Conservation (phyloP, 768 basidiomycete species). For the Tricholoma matsutake region DNA sequence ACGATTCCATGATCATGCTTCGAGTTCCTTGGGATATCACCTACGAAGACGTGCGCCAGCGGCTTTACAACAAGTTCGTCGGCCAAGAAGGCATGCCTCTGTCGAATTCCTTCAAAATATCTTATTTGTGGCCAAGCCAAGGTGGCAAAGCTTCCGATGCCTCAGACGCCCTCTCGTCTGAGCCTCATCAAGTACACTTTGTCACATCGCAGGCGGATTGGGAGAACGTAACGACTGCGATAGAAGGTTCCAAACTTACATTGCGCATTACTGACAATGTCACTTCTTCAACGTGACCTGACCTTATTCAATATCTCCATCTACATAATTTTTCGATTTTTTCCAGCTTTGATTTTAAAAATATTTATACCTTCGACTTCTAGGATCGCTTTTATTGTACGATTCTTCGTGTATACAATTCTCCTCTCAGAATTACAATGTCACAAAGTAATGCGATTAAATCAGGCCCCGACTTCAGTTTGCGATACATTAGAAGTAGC, state of each 20-base stretch:
- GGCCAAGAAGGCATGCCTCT: slow-evolving; percentile 56
- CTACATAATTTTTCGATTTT: neutral
- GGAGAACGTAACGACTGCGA: slow-evolving; percentile 43
- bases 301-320: neutral
- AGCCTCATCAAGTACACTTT: slow-evolving; percentile 35
- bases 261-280: slow-evolving; percentile 51
- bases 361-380: neutral
- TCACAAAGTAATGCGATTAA: slow-evolving; percentile 7
- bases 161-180: slow-evolving; percentile 33
- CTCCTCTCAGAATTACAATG: neutral
- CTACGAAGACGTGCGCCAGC: slow-evolving; percentile 52
- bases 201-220: slow-evolving; percentile 60
- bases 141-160: slow-evolving; percentile 25
- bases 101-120: slow-evolving; percentile 52
- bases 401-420: neutral
- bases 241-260: slow-evolving; percentile 50
- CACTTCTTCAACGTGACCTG: slow-evolving; percentile 7
- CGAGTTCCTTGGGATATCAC: slow-evolving; percentile 45
- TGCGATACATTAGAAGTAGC: slow-evolving; percentile 29
- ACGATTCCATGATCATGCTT: slow-evolving; percentile 60
- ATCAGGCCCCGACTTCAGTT: slow-evolving; percentile 19
- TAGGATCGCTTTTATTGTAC: slow-evolving; percentile 1
- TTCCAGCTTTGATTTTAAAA: neutral
- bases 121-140: slow-evolving; percentile 42
- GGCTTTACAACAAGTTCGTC: slow-evolving; percentile 66